Evolutionary conservation across 768 basidiomycete species (phyloP), one percentile per base, ranked within the genome.

Genomic region (Trametes cingulata): DNA sequence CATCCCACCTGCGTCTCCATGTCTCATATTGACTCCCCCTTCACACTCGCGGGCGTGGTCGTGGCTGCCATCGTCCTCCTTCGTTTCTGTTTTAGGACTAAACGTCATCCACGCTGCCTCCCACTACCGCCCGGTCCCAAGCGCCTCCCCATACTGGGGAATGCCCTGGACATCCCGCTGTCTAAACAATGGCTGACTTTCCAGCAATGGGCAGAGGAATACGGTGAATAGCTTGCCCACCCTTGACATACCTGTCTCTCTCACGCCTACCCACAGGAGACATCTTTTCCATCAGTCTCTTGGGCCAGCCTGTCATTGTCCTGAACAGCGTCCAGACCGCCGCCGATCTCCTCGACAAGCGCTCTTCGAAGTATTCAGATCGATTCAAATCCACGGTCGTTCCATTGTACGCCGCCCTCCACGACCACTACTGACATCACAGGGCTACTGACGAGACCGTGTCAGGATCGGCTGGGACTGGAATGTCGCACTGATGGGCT

Each of bases 351-450:
- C 71, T 81, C 20, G 76, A 77, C 25, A 80, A 77, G 61, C 67
- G 75, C 35, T 76, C 77, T 0, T 52, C 73, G 8, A 75, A 75
- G n/a, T 81, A 80, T 64, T 79, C 78, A 0, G 75, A 74, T 62
- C 68, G 79, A 20, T 50, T 42, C 42, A 46, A 37, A 13, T 59
- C 51, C 3, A 33, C 58, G 4, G 40, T 59, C 2, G 36, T 40
- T 13, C 12, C 22, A n/a, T 25, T 59, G 58, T 59, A 29, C 35
- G 58, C 27, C 8, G 24, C 1, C 15, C 1, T 7, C 6, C 15
- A 8, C 1, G 14, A 10, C 15, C 15, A 13, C 7, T 13, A 19
- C 19, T 10, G 3, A 14, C 7, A 10, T 24, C 8, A 1, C 22
- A 3, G 24, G 25, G 27, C 2, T 12, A 13, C 25, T 52, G 3